phyloP scores from a whole-genome alignment of 352 stramenopile genomes.

The Plasmopara muralis region DNA sequence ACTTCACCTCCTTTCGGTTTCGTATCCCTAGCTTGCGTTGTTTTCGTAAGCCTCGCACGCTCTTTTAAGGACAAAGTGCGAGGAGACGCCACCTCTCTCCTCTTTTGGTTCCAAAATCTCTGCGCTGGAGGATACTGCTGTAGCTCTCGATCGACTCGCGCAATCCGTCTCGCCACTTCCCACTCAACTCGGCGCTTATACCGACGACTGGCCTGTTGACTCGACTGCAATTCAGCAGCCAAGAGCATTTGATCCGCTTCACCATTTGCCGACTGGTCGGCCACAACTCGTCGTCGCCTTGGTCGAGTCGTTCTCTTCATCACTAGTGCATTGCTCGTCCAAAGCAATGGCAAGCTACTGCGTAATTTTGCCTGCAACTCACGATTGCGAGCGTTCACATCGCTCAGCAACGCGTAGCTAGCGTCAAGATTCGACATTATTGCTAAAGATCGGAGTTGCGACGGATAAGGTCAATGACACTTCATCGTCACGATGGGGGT shows the following conservation, averaged over 20 bases:
- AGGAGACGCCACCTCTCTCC: constrained; percentile 10
- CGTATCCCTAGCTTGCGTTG: not conserved
- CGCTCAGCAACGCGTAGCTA: constrained; percentile 49
- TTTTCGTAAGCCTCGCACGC: not conserved
- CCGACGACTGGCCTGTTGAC: constrained; percentile 26
- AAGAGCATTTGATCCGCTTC: constrained; percentile 20
- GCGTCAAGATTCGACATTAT: constrained; percentile 26
- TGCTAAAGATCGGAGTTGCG: constrained; percentile 4
- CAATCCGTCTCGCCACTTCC: constrained; percentile 66
- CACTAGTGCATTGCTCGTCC: constrained; percentile 41
- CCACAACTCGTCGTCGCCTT: not conserved
- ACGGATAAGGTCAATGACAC: constrained; percentile 2
- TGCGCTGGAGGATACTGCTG: constrained; percentile 35
- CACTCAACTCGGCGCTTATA: constrained; percentile 48
- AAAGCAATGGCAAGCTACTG: constrained; percentile 42
- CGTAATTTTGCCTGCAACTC: constrained; percentile 43
- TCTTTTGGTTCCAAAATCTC: constrained; percentile 53
- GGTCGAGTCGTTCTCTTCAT: constrained; percentile 20
- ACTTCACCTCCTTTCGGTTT: no score
- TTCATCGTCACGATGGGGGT: constrained; percentile 5
- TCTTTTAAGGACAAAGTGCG: constrained; percentile 2
- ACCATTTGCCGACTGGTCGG: constrained; percentile 7
- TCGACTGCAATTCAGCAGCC: constrained; percentile 10
- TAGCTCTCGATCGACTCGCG: constrained; percentile 58
- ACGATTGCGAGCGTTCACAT: constrained; percentile 39